These are phyloP conservation scores for Didymella pinodella DNA, from an alignment of 2,329 filamentous ascomycete species.

Conservation along the genomic window DNA sequence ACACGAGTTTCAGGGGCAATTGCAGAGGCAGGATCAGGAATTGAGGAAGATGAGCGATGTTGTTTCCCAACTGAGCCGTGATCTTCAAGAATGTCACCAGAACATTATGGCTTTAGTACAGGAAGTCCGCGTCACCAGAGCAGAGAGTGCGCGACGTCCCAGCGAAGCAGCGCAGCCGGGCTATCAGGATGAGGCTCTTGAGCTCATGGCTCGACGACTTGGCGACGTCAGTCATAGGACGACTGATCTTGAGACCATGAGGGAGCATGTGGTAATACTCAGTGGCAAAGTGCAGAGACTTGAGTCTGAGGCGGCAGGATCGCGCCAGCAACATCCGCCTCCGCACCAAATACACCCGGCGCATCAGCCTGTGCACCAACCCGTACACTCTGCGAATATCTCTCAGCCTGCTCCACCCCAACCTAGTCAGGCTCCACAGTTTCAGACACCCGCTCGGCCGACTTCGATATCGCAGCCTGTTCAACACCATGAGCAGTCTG, in stretches of 20 bases:
- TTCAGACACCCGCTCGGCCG: slow-evolving; percentile 28
- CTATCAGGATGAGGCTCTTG: slow-evolving; percentile 52
- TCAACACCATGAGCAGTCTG: slow-evolving; percentile 25
- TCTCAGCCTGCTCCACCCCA: slow-evolving; percentile 24
- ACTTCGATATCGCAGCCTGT: slow-evolving; percentile 25
- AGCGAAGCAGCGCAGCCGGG: slow-evolving; percentile 23
- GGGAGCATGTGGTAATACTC: slow-evolving; percentile 58
- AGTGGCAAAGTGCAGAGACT: slow-evolving; percentile 55
- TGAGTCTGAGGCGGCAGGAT: slow-evolving; percentile 9
- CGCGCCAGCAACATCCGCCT: slow-evolving; percentile 7
- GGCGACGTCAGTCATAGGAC: slow-evolving; percentile 53
- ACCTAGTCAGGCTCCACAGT: neutral
- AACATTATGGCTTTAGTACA: slow-evolving; percentile 49
- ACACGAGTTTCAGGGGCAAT: slow-evolving; percentile 45
- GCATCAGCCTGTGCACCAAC: slow-evolving; percentile 10
- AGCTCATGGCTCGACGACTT: slow-evolving; percentile 55
- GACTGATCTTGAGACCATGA: slow-evolving; percentile 57
- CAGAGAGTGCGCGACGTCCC: slow-evolving; percentile 29
- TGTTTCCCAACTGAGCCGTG: slow-evolving; percentile 51
- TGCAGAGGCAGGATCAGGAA: slow-evolving; percentile 40
- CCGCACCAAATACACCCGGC: neutral
- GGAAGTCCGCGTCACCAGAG: slow-evolving; percentile 40
- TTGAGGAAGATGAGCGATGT: slow-evolving; percentile 53
- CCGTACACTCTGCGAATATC: slow-evolving; percentile 27
- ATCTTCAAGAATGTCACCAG: slow-evolving; percentile 51